Evolutionary conservation across 139 green algal species (phyloP), one percentile per base, ranked within the genome.

Genomic region (Tetratostichococcus sp.): DNA sequence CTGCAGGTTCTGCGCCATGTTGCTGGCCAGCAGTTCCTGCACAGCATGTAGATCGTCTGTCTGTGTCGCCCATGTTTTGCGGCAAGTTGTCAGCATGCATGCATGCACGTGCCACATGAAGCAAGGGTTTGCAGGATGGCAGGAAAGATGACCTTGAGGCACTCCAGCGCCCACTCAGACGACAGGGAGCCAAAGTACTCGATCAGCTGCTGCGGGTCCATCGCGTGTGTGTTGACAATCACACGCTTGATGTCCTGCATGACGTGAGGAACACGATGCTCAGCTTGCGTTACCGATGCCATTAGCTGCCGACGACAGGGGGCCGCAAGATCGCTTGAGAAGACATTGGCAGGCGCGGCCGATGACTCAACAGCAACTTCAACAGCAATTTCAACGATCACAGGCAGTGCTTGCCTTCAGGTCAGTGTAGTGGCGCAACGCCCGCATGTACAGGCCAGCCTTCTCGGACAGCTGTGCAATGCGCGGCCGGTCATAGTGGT

Each of bases 391-490:
- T n/a, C 39, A 6, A 50, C 11, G 6, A 11, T 50, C 8, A 50
- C 39, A 11, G 11, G 39, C 39, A 50, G 11, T 21, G 26, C 50
- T 62, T 17, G 50, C 50, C 50, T 62, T 76, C 28, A 99, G 87
- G 78, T 99, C 96, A 30, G 91, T 97, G 91, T 99, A 98, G 91
- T 99, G 96, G 88, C 98, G 92, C 84, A 99, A 87, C 17, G 96
- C 96, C 35, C 95, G 89, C 91, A 98, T 96, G 89, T 99, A 99
- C 71, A 99, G 90, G 3, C 96, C 96, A 3, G 95, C 93, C 89
- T 99, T 99, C 86, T 99, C 96, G 79, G 93, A 98, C 72, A 99
- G 89, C 90, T 99, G 94, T 83, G 94, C 95, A 57, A 99, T 90
- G 72, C 95, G 89, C 14, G 96, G 96, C 5, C 91, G 85, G 85